These are phyloP conservation scores for Hirschioporus abietinus DNA, from an alignment of 768 basidiomycete genomes.

Conservation along the genomic window DNA sequence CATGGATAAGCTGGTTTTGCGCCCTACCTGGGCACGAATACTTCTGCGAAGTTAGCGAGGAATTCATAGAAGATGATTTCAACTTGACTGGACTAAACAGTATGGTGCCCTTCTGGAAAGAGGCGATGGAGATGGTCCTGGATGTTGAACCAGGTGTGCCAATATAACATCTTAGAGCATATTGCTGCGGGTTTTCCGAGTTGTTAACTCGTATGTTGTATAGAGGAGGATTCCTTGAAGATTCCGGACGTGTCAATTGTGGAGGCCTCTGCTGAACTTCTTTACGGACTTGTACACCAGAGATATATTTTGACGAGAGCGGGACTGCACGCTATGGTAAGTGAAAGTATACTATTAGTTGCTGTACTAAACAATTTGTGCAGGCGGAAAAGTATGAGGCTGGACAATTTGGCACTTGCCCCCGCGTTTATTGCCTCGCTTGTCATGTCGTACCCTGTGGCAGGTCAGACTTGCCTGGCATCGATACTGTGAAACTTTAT, in stretches of 20 bases:
- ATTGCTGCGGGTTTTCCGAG: constrained; percentile 16
- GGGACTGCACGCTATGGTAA: constrained; percentile 92
- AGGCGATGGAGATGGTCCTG: constrained; percentile 99
- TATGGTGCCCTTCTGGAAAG: constrained; percentile 99
- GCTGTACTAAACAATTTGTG: constrained; percentile 12
- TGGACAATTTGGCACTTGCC: constrained; percentile 88
- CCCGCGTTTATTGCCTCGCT: constrained; percentile 88
- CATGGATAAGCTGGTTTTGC: constrained; percentile 97
- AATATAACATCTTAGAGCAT: constrained; percentile 10
- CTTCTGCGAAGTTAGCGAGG: constrained; percentile 96
- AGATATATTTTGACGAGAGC: constrained; percentile 94
- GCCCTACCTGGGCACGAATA: constrained; percentile 94
- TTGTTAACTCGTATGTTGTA: neutral
- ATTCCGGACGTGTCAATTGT: constrained; percentile 99
- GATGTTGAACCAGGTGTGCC: constrained; percentile 95
- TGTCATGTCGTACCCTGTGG: constrained; percentile 93
- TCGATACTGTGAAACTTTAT: constrained; percentile 96
- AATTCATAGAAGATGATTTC: constrained; percentile 99
- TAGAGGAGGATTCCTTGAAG: constrained; percentile 89
- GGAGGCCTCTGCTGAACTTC: constrained; percentile 93
- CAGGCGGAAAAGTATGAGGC: constrained; percentile 96
- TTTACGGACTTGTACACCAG: constrained; percentile 97
- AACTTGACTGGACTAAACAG: constrained; percentile 94
- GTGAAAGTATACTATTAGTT: constrained; percentile 12
- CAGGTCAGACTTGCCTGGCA: constrained; percentile 89